Percentiles rank a stretch among this genome's conserved stretches.
phyloP scores from a whole-genome alignment of 345 rosid genomes.

The Eucalyptus marginata region DNA sequence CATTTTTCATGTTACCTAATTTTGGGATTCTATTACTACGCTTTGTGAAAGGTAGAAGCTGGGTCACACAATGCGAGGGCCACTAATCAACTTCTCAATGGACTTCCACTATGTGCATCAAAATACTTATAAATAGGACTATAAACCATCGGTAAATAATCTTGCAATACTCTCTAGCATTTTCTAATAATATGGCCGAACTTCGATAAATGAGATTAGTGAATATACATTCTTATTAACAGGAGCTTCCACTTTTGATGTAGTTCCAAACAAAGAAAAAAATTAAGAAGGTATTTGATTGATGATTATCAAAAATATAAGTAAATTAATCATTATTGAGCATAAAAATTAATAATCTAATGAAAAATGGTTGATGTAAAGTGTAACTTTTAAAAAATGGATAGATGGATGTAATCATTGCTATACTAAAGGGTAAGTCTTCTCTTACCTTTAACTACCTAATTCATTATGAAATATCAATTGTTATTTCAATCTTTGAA shows the following conservation, averaged over 20 bases:
- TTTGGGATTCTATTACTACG: neutral
- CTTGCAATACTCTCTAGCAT: neutral
- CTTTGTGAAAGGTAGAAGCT: neutral
- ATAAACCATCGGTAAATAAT: neutral
- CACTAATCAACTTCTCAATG: neutral
- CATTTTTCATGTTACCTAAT: neutral
- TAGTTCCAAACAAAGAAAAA: neutral
- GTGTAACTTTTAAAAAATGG: neutral
- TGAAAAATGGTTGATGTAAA: neutral
- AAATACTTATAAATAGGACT: neutral
- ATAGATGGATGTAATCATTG: accelerated
- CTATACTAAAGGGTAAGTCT: neutral
- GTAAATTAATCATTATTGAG: neutral
- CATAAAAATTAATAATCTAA: accelerated
- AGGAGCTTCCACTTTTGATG: neutral
- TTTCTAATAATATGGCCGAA: neutral
- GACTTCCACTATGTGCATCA: neutral
- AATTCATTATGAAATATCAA: neutral
- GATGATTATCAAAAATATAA: neutral
- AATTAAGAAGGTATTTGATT: accelerated
- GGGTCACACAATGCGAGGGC: neutral
- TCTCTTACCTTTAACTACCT: neutral
- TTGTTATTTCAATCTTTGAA: too few species aligned
- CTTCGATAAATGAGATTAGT: neutral
- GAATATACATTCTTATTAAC: neutral